Base-by-base conservation (phyloP, 768 basidiomycete genomes). In the Calvatia gigantea region DNA sequence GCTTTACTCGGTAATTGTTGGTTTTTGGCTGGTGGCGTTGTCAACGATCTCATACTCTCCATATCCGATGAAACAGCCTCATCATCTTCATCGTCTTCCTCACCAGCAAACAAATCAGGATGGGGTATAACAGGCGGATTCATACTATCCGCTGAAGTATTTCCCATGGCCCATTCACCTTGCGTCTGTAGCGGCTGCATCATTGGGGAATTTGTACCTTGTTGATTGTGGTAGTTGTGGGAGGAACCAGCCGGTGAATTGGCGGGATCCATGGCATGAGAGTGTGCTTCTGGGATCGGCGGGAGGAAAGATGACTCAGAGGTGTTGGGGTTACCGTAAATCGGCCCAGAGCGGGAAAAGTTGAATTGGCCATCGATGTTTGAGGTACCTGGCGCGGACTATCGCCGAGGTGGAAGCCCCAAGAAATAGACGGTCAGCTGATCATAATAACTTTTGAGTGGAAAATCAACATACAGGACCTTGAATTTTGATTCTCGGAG, bases 401-500 rank as follows among this genome's bases (percentile, higher is more conserved):
- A 15, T n/a, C n/a, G n/a, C n/a, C n/a, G n/a, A n/a, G n/a, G n/a
- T n/a, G n/a, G n/a, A n/a, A n/a, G n/a, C n/a, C n/a, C n/a, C n/a
- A n/a, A n/a, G n/a, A n/a, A n/a, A n/a, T n/a, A n/a, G n/a, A n/a
- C n/a, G n/a, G n/a, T n/a, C n/a, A n/a, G n/a, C n/a, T n/a, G n/a
- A n/a, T n/a, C n/a, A n/a, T n/a, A n/a, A n/a, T n/a, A n/a, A n/a
- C n/a, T n/a, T n/a, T n/a, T n/a, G n/a, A 52, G 17, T 27, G 11
- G 15, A 14, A 43, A 35, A 28, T 19, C 27, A 39, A 65, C 68
- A 56, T 62, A 77, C 76, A 14, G 74, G 75, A 41, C 74, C 69
- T 55, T 71, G 68, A 19, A 76, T 61, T 19, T 54, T 68, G 51
- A 75, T 74, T 17, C 64, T 65, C 0, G 68, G 70, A 15, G 67